Evolutionary conservation across 805 yeast species (phyloP).

Genomic region (Yarrowia bubula): DNA sequence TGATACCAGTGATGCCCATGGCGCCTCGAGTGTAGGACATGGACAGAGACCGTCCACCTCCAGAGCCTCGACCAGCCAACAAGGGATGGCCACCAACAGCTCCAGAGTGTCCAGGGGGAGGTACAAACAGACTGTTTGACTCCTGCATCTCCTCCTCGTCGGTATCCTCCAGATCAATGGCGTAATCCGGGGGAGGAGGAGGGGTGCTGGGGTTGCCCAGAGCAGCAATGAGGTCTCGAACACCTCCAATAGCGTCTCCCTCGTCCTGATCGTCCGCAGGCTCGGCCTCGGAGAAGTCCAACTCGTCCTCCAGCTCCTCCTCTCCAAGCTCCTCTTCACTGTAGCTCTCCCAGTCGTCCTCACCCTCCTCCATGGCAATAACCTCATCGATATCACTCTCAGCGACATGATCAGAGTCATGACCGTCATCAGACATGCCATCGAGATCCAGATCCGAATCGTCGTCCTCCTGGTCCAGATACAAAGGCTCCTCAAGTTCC

Average conservation of each 20-base stretch:
- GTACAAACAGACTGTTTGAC: slow-evolving; percentile 10
- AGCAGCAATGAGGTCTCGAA: slow-evolving; percentile 11
- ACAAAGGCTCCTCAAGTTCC: slow-evolving; percentile 19
- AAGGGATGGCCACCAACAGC: slow-evolving; percentile 3
- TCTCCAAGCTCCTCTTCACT: not conserved
- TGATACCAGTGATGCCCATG: not conserved
- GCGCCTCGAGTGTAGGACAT: not conserved
- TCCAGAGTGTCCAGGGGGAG: not conserved
- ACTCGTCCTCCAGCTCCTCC: slow-evolving; percentile 15
- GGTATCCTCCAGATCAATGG: slow-evolving; percentile 4
- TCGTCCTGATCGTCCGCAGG: slow-evolving; percentile 8
- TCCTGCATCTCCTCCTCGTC: slow-evolving; percentile 19
- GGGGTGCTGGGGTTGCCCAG: slow-evolving; percentile 16
- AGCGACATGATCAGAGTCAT: slow-evolving; percentile 14
- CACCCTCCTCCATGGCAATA: slow-evolving; percentile 23
- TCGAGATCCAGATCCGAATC: slow-evolving; percentile 1
- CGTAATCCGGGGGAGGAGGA: slow-evolving; percentile 13
- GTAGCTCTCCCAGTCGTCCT: slow-evolving; percentile 23
- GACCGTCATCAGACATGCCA: slow-evolving; percentile 23
- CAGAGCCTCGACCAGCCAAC: not conserved
- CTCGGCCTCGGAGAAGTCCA: slow-evolving; percentile 24
- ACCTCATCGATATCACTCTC: slow-evolving; percentile 23
- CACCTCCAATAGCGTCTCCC: not conserved
- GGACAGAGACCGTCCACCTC: not conserved
- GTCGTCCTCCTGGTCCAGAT: slow-evolving; percentile 14